These are phyloP conservation scores for Cetraspora pellucida DNA, from an alignment of 192 early-diverging fungal species.

Conservation along the genomic window DNA sequence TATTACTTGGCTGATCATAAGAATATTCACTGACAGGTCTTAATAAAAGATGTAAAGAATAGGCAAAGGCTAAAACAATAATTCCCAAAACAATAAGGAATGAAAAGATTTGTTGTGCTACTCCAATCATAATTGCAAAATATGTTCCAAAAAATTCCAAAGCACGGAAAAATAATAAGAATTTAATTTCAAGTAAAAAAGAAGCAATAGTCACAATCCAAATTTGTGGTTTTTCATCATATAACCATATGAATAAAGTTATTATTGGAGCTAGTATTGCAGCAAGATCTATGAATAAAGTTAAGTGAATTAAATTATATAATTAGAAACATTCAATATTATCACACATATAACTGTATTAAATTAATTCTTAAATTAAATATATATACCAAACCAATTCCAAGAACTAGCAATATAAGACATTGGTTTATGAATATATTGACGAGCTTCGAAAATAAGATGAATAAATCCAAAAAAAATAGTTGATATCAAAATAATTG, in stretches of 20 bases:
- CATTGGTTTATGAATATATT: background rate
- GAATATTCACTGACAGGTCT: background rate
- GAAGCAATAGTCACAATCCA: background rate
- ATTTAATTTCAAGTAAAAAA: background rate
- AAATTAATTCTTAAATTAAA: background rate
- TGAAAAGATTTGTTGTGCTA: background rate
- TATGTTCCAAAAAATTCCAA: background rate
- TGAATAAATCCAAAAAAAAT: background rate
- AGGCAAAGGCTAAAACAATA: background rate
- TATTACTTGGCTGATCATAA: background rate
- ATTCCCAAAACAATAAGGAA: background rate
- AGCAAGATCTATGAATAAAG: background rate
- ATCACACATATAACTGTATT: too few species aligned
- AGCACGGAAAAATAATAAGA: background rate
- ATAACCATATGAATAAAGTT: background rate
- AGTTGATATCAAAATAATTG: background rate
- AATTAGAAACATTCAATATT: too few species aligned
- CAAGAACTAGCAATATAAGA: background rate
- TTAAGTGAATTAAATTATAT: too few species aligned
- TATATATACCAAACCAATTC: conserved; percentile 9
- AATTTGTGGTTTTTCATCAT: background rate
- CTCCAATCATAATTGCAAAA: background rate
- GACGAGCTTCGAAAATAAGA: background rate
- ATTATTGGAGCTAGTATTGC: background rate
- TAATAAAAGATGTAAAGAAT: background rate